Conservation (phyloP, 495 filamentous ascomycete species). For the Staphylotrichum longicolle region DNA sequence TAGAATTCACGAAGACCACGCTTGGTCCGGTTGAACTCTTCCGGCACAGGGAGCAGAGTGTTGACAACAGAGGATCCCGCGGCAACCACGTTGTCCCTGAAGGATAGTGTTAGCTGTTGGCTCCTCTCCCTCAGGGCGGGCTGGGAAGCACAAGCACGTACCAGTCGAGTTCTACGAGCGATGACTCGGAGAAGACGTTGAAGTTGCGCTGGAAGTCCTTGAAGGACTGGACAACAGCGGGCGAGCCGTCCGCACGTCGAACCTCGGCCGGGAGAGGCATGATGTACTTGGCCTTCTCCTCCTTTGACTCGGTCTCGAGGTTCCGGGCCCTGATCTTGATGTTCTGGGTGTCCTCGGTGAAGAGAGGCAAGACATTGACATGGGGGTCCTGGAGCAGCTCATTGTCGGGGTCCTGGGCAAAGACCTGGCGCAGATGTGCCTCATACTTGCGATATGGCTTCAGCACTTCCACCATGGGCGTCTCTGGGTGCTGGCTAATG, state of each 20-base stretch:
- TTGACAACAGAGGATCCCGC: constrained; percentile 76
- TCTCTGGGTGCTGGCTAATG: constrained; percentile 50
- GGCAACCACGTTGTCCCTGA: constrained; percentile 61
- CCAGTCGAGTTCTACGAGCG: constrained; percentile 66
- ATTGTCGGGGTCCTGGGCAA: constrained; percentile 65
- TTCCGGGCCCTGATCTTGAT: constrained; percentile 64
- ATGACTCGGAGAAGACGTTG: constrained; percentile 69
- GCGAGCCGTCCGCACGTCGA: constrained; percentile 58
- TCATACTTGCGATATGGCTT: constrained; percentile 70
- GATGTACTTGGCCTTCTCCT: constrained; percentile 65
- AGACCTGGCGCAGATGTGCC: constrained; percentile 62
- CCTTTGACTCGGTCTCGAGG: constrained; percentile 54
- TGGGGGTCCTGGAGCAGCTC: constrained; percentile 55
- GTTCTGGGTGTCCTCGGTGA: constrained; percentile 52
- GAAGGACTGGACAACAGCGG: constrained; percentile 61
- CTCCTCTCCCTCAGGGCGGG: background rate
- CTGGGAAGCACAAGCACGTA: constrained; percentile 18
- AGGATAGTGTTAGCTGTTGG: background rate
- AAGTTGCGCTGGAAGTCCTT: constrained; percentile 75
- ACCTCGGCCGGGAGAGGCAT: constrained; percentile 60
- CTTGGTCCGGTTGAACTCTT: constrained; percentile 61
- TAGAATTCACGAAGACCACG: constrained; percentile 69
- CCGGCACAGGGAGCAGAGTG: constrained; percentile 67
- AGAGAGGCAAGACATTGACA: constrained; percentile 70
- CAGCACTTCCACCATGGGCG: constrained; percentile 56